phyloP scores from a whole-genome alignment of 2,329 filamentous ascomycete genomes.

The Claviceps purpurea region DNA sequence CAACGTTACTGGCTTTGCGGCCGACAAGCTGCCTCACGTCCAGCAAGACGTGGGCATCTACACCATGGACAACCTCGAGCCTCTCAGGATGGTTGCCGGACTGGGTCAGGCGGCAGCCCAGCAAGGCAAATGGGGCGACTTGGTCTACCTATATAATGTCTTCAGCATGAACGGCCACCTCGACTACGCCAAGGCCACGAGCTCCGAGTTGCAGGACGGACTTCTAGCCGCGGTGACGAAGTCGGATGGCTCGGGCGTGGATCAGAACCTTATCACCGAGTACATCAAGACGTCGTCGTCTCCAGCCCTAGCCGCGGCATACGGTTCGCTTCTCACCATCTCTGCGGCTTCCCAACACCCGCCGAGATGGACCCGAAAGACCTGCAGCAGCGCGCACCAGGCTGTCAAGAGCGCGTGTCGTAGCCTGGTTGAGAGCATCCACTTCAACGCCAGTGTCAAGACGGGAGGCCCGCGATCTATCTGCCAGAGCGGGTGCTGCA shows the following conservation, averaged over 20 bases:
- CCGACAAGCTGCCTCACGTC: slow-evolving; percentile 3
- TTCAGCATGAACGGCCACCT: slow-evolving; percentile 6
- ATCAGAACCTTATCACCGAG: slow-evolving; percentile 1
- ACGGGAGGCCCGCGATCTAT: slow-evolving; percentile 3
- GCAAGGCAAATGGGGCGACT: slow-evolving; percentile 4
- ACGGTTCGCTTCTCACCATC: not conserved
- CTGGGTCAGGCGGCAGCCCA: not conserved
- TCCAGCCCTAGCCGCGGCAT: slow-evolving; percentile 1
- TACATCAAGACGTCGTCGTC: slow-evolving; percentile 4
- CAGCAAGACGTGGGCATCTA: slow-evolving; percentile 2
- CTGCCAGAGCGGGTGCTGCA: slow-evolving; percentile 4
- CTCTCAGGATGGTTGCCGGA: not conserved
- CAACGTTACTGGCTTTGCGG: not conserved
- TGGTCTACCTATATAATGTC: slow-evolving; percentile 3
- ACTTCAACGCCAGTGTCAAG: slow-evolving; percentile 1
- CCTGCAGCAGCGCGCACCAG: not conserved
- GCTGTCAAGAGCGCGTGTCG: not conserved
- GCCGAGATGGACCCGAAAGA: not conserved
- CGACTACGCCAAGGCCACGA: slow-evolving; percentile 1
- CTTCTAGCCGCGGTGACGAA: slow-evolving; percentile 3
- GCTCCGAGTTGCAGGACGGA: slow-evolving; percentile 1
- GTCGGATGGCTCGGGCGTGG: not conserved
- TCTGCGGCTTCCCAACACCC: not conserved
- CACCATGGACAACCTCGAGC: slow-evolving; percentile 2
- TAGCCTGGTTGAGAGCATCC: not conserved